Evolutionary conservation across 768 basidiomycete genomes (phyloP).

Genomic region (Leccinum subgranulosum): DNA sequence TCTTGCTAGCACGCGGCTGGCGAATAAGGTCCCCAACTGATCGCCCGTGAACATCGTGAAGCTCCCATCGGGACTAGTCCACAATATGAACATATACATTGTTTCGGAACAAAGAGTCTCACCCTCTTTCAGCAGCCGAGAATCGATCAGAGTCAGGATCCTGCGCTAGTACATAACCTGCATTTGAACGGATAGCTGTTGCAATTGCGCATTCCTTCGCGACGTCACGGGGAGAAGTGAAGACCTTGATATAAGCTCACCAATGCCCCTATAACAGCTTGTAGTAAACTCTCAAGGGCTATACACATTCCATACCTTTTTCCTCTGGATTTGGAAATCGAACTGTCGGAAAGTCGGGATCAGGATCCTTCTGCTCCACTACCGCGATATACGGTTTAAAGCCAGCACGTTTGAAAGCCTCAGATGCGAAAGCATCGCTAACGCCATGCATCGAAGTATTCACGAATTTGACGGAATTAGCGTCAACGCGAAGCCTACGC

Average conservation of each 20-base stretch:
- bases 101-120: constrained; percentile 10
- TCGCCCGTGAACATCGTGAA: constrained; percentile 84
- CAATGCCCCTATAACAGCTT: constrained; percentile 42
- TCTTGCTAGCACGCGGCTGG: constrained; percentile 40
- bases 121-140: constrained; percentile 71
- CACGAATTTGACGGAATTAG: constrained; percentile 53
- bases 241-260: constrained; percentile 29
- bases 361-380: constrained; percentile 62
- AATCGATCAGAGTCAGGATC: constrained; percentile 90
- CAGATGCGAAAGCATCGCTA: constrained; percentile 58
- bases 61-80: constrained; percentile 36
- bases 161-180: constrained; percentile 75
- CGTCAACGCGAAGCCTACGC: constrained; percentile 9
- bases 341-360: constrained; percentile 86
- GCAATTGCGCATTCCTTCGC: constrained; percentile 68
- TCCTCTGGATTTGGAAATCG: constrained; percentile 89
- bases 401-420: constrained; percentile 57
- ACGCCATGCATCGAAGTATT: constrained; percentile 94
- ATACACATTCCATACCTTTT: constrained; percentile 49
- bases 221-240: neutral
- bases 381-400: constrained; percentile 62
- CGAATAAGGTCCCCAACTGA: constrained; percentile 67
- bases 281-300: constrained; percentile 1
- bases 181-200: constrained; percentile 52
- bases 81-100: constrained; percentile 1